Conservation (phyloP, 2,329 filamentous ascomycete species). For the Penicillium sp. region DNA sequence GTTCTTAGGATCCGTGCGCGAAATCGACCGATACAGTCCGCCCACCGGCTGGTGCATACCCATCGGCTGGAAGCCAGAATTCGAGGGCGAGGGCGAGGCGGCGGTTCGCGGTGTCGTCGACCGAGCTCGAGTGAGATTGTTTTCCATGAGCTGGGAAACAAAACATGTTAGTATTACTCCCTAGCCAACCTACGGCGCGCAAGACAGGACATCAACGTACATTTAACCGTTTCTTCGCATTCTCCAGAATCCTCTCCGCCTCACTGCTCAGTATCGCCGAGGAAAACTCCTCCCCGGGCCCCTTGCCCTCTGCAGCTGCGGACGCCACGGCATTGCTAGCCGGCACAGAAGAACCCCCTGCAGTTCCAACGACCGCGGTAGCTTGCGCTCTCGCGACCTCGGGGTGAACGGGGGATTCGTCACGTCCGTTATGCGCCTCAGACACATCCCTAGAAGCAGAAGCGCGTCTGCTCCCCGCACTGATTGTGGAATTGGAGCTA, state of each 20-base stretch:
- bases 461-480: slow-evolving; percentile 27
- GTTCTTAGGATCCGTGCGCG: slow-evolving; percentile 42
- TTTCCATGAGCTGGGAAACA: slow-evolving; percentile 76
- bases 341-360: slow-evolving; percentile 5
- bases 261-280: slow-evolving; percentile 74
- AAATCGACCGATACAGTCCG: slow-evolving; percentile 44
- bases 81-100: slow-evolving; percentile 40
- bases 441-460: slow-evolving; percentile 16
- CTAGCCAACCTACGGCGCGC: background rate
- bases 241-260: slow-evolving; percentile 86
- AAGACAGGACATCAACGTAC: slow-evolving; percentile 52
- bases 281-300: slow-evolving; percentile 62
- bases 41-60: slow-evolving; percentile 39
- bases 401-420: slow-evolving; percentile 4
- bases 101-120: slow-evolving; percentile 62
- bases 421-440: slow-evolving; percentile 7
- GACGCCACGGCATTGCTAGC: slow-evolving; percentile 31
- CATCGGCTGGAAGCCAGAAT: slow-evolving; percentile 24
- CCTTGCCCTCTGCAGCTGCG: slow-evolving; percentile 38
- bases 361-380: slow-evolving; percentile 2
- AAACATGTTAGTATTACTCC: slow-evolving; percentile 17
- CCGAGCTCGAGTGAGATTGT: slow-evolving; percentile 77
- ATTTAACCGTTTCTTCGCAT: slow-evolving; percentile 84
- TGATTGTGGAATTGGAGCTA: slow-evolving; percentile 40
- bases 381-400: slow-evolving; percentile 9